phyloP scores from a whole-genome alignment of 148 eudicot species.

The Vaccinium macrocarpon region DNA sequence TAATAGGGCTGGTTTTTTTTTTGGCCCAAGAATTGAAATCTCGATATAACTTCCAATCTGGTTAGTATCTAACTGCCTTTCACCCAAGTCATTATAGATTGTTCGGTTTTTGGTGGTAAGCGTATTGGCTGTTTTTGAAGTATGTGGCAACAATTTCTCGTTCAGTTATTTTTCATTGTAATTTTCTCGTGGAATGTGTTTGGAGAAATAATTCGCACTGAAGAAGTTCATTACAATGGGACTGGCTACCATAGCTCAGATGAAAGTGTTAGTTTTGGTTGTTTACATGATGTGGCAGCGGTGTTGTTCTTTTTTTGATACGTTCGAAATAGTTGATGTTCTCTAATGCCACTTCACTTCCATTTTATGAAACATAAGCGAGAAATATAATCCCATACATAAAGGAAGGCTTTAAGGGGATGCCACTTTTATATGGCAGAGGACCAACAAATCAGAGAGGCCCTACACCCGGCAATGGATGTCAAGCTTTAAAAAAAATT shows the following conservation, averaged over 20 bases:
- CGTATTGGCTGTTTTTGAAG: background rate
- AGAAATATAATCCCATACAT: background rate
- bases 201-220: background rate
- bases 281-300: background rate
- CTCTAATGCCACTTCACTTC: background rate
- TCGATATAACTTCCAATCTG: background rate
- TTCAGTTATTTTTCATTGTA: background rate
- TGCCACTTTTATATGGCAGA: background rate
- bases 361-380: background rate
- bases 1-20: background rate
- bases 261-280: background rate
- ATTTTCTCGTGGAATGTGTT: background rate
- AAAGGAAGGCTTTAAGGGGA: background rate
- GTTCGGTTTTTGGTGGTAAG: background rate
- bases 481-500: background rate
- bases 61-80: background rate
- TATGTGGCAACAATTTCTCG: background rate
- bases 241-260: background rate
- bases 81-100: background rate
- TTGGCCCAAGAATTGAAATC: too few relatives aligned
- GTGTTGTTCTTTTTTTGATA: background rate
- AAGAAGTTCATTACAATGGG: background rate
- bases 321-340: background rate
- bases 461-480: background rate
- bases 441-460: background rate